Evolutionary conservation across 805 yeast genomes (phyloP).

Genomic region (Maudiozyma bulderi): DNA sequence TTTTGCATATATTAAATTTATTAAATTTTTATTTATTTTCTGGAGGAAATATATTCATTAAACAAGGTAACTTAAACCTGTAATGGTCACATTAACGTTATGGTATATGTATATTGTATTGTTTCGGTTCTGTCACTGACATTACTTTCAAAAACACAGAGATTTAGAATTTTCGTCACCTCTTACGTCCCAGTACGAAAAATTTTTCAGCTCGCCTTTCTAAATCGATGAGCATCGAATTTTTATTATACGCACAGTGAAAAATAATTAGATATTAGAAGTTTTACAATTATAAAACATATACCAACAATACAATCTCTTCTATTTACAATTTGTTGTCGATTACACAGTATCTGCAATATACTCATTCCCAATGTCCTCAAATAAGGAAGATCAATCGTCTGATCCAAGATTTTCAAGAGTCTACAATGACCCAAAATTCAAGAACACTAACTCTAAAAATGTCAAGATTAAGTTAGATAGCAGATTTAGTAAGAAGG

Average conservation of each 20-base stretch:
- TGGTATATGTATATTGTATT: too few relatives aligned
- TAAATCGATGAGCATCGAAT: background rate
- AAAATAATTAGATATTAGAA: background rate
- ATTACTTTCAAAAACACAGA: background rate
- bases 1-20: background rate
- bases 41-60: too few relatives aligned
- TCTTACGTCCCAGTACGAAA: background rate
- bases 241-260: background rate
- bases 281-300: too few relatives aligned
- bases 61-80: too few relatives aligned
- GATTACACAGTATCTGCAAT: background rate
- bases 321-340: too few relatives aligned
- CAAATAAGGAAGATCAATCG: slow-evolving; percentile 26
- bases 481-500: slow-evolving; percentile 65
- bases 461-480: slow-evolving; percentile 72
- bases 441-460: slow-evolving; percentile 61
- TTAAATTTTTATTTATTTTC: background rate
- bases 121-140: too few relatives aligned
- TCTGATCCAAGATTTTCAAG: slow-evolving; percentile 69
- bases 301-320: too few relatives aligned
- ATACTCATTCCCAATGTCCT: background rate
- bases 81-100: too few relatives aligned
- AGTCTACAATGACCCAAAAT: slow-evolving; percentile 82
- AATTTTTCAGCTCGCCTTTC: background rate
- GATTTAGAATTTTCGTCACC: background rate